These are phyloP conservation scores for Aspergillus indologenus DNA, from an alignment of 495 filamentous ascomycete genomes.

Conservation along the genomic window DNA sequence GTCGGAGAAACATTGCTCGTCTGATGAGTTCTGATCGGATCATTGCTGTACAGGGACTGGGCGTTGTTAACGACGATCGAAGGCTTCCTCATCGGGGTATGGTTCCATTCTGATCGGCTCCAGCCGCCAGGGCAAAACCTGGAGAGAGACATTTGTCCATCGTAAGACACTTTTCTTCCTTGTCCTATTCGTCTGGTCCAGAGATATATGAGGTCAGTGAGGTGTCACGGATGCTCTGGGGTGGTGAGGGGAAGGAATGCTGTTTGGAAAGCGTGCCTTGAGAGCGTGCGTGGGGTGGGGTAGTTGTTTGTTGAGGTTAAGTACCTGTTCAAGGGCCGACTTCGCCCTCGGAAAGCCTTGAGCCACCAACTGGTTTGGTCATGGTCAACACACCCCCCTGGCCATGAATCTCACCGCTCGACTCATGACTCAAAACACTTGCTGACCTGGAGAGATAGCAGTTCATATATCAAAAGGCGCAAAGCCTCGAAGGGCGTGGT, in stretches of 20 bases:
- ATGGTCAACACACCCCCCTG: background rate
- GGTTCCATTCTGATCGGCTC: conserved; percentile 14
- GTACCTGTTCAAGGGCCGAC: conserved; percentile 11
- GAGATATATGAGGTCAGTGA: background rate
- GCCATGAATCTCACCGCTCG: background rate
- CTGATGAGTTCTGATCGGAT: background rate
- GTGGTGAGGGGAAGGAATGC: background rate
- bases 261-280: background rate
- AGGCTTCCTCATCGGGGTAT: conserved; percentile 2
- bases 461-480: background rate
- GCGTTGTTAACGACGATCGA: conserved; percentile 5
- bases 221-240: background rate
- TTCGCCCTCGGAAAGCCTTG: conserved; percentile 8
- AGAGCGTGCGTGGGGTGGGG: background rate
- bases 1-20: background rate
- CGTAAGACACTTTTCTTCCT: background rate
- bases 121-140: conserved; percentile 5
- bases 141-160: conserved; percentile 4
- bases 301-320: conserved; percentile 11
- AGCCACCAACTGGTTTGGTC: background rate
- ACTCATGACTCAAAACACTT: background rate
- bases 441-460: background rate
- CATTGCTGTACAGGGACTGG: background rate
- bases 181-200: background rate
- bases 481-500: background rate